Conservation (phyloP, 169 alveolate genomes). For the Fabrea salina region DNA sequence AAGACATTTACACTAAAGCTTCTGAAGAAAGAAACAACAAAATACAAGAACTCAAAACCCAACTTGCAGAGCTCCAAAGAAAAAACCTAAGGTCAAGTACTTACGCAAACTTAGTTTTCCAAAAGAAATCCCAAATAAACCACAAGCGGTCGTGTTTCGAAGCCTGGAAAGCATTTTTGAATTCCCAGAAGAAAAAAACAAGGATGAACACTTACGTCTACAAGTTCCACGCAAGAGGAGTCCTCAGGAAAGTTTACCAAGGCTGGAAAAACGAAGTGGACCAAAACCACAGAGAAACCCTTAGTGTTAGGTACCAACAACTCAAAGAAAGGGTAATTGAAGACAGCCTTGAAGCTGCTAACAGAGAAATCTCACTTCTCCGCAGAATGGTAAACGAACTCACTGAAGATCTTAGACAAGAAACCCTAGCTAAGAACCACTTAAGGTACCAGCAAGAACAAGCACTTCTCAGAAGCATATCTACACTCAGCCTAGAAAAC, state of each 20-base stretch:
- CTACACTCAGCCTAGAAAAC: background rate
- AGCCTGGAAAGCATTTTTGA: background rate
- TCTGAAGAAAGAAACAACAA: no score
- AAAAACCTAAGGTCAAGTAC: no score
- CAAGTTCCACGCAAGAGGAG: background rate
- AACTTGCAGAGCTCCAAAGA: no score
- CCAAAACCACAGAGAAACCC: background rate
- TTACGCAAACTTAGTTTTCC: no score
- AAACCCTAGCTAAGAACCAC: background rate
- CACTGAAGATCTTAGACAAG: slow-evolving; percentile 17
- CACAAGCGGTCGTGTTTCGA: no score
- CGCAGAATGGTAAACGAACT: slow-evolving; percentile 3
- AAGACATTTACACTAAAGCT: no score
- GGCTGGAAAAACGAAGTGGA: background rate
- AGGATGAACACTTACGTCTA: background rate
- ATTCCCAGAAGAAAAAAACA: background rate
- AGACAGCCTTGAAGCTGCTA: background rate
- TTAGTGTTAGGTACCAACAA: no score
- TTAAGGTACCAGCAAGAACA: background rate
- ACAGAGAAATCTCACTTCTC: background rate
- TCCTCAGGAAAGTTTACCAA: background rate
- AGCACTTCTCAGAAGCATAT: slow-evolving; percentile 14
- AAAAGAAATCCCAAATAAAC: no score
- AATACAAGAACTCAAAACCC: no score
- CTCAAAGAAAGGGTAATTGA: background rate